phyloP scores from a whole-genome alignment of 2,329 filamentous ascomycete genomes.

The Neodidymelliopsis sp. region DNA sequence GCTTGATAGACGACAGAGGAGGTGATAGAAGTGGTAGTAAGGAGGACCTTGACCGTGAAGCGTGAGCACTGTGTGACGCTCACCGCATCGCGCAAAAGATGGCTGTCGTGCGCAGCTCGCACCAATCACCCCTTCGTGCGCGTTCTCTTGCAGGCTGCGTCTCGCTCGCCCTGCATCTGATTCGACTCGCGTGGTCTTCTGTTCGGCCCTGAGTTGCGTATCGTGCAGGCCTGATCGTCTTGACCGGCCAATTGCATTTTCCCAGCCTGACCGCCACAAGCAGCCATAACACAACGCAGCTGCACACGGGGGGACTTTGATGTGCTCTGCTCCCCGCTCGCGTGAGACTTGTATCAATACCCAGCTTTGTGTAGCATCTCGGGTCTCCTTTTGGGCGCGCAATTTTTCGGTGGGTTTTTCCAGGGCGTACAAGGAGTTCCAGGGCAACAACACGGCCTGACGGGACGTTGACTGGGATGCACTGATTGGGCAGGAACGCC shows the following conservation, averaged over 20 bases:
- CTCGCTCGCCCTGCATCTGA: constrained; percentile 23
- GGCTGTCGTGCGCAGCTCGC: constrained; percentile 26
- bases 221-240: constrained; percentile 26
- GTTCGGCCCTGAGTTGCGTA: constrained; percentile 30
- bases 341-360: constrained; percentile 24
- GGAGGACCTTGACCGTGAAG: constrained; percentile 18
- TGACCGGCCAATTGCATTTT: constrained; percentile 11
- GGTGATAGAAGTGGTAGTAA: constrained; percentile 3
- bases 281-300: constrained; percentile 24
- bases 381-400: constrained; percentile 17
- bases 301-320: constrained; percentile 23
- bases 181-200: constrained; percentile 23
- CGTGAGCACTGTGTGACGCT: constrained; percentile 27
- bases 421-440: constrained; percentile 11
- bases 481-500: constrained; percentile 12
- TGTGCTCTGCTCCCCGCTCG: constrained; percentile 22
- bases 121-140: constrained; percentile 28
- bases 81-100: constrained; percentile 36
- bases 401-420: constrained; percentile 9
- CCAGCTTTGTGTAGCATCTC: constrained; percentile 21
- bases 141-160: constrained; percentile 26
- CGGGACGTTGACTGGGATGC: constrained; percentile 7
- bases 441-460: no score
- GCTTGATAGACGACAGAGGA: background rate
- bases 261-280: constrained; percentile 40